phyloP scores from a whole-genome alignment of 1,284 basidiomycete species.

The Irpex sp. region DNA sequence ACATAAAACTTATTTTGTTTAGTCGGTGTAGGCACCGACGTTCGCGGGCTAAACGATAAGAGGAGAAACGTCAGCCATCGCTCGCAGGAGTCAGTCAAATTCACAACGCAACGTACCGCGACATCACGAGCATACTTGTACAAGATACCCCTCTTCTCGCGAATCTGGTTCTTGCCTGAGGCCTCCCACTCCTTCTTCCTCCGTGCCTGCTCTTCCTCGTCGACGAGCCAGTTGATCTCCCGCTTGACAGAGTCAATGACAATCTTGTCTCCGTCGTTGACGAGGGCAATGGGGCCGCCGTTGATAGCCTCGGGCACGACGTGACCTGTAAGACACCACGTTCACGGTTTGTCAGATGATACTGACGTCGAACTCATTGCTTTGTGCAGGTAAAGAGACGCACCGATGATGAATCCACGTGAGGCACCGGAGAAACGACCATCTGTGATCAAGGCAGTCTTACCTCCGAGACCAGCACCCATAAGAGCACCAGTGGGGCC shows the following conservation, averaged over 20 bases:
- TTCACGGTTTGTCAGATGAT: background rate
- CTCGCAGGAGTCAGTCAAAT: background rate
- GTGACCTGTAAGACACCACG: constrained; percentile 52
- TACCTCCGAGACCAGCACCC: constrained; percentile 88
- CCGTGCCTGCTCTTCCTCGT: constrained; percentile 72
- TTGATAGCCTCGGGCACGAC: constrained; percentile 91
- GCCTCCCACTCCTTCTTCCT: constrained; percentile 74
- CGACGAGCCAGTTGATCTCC: constrained; percentile 80
- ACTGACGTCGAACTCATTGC: background rate
- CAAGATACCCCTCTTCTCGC: constrained; percentile 69
- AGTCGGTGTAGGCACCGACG: constrained; percentile 78
- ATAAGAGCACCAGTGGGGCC: constrained; percentile 89
- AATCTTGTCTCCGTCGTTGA: constrained; percentile 89
- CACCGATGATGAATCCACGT: constrained; percentile 62
- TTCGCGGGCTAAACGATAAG: constrained; percentile 55
- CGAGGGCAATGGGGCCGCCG: constrained; percentile 94
- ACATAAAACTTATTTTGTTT: constrained; percentile 15
- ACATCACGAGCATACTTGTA: constrained; percentile 79
- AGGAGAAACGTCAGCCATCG: constrained; percentile 10
- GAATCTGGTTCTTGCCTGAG: constrained; percentile 60
- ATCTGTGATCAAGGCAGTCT: constrained; percentile 93
- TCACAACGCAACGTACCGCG: constrained; percentile 48
- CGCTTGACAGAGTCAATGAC: constrained; percentile 78
- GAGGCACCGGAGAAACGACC: constrained; percentile 91
- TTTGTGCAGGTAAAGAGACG: constrained; percentile 8